Conservation (phyloP, 805 yeast species). For the Maudiozyma turicensis region DNA sequence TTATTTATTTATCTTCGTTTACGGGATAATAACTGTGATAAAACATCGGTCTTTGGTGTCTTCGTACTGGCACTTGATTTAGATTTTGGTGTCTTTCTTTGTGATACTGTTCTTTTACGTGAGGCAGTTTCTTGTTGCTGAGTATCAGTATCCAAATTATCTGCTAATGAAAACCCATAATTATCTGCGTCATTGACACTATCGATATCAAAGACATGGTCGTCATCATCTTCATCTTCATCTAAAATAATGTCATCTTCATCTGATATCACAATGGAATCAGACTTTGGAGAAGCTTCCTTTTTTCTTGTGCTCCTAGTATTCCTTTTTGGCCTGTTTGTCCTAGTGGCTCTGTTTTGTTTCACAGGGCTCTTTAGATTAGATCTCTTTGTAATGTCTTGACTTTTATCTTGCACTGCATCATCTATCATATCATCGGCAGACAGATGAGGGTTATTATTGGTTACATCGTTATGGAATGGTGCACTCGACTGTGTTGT, state of each 20-base stretch:
- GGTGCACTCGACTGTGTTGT: too few species aligned
- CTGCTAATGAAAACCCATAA: not conserved
- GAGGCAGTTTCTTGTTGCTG: too few species aligned
- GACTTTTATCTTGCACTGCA: not conserved
- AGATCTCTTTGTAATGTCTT: too few species aligned
- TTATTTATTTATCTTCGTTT: slow-evolving; percentile 12
- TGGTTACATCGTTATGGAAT: too few species aligned
- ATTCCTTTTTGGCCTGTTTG: not conserved
- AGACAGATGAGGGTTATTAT: too few species aligned
- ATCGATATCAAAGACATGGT: not conserved
- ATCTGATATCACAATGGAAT: slow-evolving; percentile 7
- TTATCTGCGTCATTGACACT: not conserved
- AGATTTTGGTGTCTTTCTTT: not conserved
- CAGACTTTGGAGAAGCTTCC: slow-evolving; percentile 2
- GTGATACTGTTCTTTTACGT: not conserved
- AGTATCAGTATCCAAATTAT: not conserved
- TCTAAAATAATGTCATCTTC: slow-evolving; percentile 3
- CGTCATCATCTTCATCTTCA: slow-evolving; percentile 2
- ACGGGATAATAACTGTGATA: slow-evolving; percentile 21
- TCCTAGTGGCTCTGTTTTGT: not conserved
- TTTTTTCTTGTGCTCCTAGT: not conserved
- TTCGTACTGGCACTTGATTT: slow-evolving; percentile 9
- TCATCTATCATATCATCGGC: not conserved
- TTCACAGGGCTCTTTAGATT: not conserved
- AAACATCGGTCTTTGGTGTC: slow-evolving; percentile 27